Conservation (phyloP, 345 rosid genomes). For the Anastatica hierochuntica region DNA sequence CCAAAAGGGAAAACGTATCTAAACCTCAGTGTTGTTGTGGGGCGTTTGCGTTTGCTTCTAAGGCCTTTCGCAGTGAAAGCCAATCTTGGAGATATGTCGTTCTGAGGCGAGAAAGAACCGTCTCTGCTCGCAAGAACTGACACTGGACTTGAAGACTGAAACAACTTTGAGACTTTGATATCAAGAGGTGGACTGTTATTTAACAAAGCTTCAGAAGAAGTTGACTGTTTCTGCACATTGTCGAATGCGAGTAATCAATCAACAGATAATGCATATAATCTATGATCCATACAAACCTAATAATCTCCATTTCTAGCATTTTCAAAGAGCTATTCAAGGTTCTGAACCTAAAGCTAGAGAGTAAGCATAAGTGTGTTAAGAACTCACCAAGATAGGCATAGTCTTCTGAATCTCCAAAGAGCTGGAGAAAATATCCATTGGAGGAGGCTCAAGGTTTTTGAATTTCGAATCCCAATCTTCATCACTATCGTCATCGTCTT, state of each 20-base stretch:
- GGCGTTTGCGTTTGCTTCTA: constrained; percentile 69
- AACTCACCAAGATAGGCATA: no score
- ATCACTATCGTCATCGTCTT: no score
- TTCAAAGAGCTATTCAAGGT: no score
- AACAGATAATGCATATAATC: no score
- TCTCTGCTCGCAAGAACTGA: constrained; percentile 67
- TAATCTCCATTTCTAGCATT: no score
- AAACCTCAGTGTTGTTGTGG: constrained; percentile 22
- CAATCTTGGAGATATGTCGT: constrained; percentile 21
- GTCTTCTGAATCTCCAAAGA: no score
- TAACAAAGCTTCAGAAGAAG: no score
- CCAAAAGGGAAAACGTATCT: constrained; percentile 20
- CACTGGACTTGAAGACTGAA: constrained; percentile 59
- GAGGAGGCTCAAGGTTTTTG: constrained; percentile 58
- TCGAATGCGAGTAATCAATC: no score
- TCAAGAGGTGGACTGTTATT: constrained; percentile 21
- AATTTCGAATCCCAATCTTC: constrained; percentile 48
- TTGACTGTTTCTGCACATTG: no score
- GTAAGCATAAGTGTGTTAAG: no score
- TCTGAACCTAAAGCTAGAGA: no score
- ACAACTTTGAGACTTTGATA: constrained; percentile 35
- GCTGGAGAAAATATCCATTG: constrained; percentile 23
- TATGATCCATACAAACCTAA: no score
- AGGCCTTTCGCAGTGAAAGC: constrained; percentile 49
- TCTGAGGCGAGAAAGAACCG: constrained; percentile 47